Percentiles rank a stretch among this genome's conserved stretches.
Conservation (phyloP, 2,329 filamentous ascomycete species). For the Aspergillus alliaceus region DNA sequence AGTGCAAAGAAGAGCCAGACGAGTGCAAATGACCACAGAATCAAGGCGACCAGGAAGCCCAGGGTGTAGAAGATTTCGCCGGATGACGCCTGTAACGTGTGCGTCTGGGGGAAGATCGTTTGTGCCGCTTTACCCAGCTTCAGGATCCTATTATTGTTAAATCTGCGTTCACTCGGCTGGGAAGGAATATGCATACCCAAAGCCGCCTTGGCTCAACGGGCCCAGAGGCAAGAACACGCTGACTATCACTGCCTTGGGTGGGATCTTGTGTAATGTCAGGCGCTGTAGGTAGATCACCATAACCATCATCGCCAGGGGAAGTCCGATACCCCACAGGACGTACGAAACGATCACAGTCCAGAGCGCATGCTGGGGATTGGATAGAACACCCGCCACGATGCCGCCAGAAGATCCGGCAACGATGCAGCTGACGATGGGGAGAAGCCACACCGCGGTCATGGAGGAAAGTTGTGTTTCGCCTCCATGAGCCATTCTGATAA, state of each 20-base stretch:
- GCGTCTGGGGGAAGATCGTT: conserved; percentile 33
- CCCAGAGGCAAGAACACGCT: conserved; percentile 68
- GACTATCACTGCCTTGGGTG: conserved; percentile 66
- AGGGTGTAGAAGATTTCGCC: conserved; percentile 36
- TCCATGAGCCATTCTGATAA: conserved; percentile 23
- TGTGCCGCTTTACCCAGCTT: conserved; percentile 52
- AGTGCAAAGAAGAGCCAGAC: conserved; percentile 43
- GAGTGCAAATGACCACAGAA: conserved; percentile 42
- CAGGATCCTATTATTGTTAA: conserved; percentile 38
- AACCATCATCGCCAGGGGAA: conserved; percentile 62
- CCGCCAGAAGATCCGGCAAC: conserved; percentile 66
- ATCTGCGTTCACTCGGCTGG: neutral
- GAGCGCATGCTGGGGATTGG: conserved; percentile 56
- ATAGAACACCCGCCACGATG: conserved; percentile 60
- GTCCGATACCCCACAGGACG: conserved; percentile 69
- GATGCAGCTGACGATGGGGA: conserved; percentile 67
- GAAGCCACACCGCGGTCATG: conserved; percentile 66
- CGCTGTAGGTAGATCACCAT: conserved; percentile 70
- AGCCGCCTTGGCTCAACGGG: conserved; percentile 66
- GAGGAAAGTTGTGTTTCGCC: conserved; percentile 44
- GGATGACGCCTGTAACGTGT: conserved; percentile 29
- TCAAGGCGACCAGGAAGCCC: conserved; percentile 37
- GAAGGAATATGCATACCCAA: conserved; percentile 39
- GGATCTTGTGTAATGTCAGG: conserved; percentile 67
- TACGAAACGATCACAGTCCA: conserved; percentile 66